phyloP scores from a whole-genome alignment of 768 basidiomycete genomes.

The Phylloporus sp. region DNA sequence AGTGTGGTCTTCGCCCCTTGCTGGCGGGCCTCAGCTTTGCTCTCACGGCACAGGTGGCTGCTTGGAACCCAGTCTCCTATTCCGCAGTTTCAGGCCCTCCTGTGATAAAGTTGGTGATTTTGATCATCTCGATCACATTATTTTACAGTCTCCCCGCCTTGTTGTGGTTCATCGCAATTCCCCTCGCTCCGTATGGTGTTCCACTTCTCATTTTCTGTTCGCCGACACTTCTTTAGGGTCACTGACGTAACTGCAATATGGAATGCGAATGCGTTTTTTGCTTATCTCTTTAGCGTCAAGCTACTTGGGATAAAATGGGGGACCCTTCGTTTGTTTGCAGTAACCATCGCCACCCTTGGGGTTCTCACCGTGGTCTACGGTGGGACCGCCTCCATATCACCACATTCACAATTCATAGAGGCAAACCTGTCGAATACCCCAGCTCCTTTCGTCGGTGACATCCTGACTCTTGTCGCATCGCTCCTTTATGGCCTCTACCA shows the following conservation, averaged over 20 bases:
- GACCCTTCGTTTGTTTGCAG: conserved; percentile 59
- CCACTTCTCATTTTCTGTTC: not conserved
- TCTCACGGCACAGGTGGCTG: conserved; percentile 33
- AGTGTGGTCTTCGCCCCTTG: conserved; percentile 46
- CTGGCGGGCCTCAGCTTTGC: conserved; percentile 49
- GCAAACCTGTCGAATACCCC: conserved; percentile 23
- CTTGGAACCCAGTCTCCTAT: conserved; percentile 8
- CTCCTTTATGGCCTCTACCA: conserved; percentile 75
- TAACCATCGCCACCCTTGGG: conserved; percentile 76
- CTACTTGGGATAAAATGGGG: conserved; percentile 65
- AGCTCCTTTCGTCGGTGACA: conserved; percentile 66
- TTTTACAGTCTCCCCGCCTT: conserved; percentile 63
- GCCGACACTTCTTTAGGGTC: conserved; percentile 43
- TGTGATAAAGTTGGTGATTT: conserved; percentile 33
- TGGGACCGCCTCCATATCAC: conserved; percentile 37
- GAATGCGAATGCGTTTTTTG: conserved; percentile 90
- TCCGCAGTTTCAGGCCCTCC: conserved; percentile 19
- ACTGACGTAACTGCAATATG: conserved; percentile 85
- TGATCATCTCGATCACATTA: conserved; percentile 22
- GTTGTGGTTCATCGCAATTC: conserved; percentile 73
- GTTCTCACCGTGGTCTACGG: conserved; percentile 83
- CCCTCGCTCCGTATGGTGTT: conserved; percentile 61
- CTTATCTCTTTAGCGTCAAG: conserved; percentile 81
- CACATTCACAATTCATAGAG: conserved; percentile 15
- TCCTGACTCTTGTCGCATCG: conserved; percentile 69